Conservation (phyloP, 148 eudicot species). For the Fagopyrum homotropicum region DNA sequence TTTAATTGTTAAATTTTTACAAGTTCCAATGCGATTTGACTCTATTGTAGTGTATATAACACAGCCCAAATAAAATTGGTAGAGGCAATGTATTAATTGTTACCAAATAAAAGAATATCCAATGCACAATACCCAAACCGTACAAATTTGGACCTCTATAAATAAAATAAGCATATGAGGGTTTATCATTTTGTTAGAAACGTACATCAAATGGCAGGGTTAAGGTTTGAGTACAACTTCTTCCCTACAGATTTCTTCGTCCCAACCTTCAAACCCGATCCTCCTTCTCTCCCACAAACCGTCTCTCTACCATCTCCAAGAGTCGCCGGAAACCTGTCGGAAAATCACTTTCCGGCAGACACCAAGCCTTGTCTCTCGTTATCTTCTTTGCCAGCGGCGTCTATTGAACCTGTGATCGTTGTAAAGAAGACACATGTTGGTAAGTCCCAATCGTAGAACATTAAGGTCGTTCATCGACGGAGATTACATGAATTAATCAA, state of each 20-base stretch:
- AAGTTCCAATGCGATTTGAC: too few species aligned
- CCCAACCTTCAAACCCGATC: slow-evolving; percentile 25
- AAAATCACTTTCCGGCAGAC: background rate
- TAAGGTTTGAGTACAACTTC: slow-evolving; percentile 38
- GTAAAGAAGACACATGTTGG: background rate
- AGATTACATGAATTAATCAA: too few species aligned
- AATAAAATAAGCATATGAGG: background rate
- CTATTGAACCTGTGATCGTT: background rate
- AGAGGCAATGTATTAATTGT: too few species aligned
- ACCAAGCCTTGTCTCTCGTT: background rate
- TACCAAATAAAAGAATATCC: too few species aligned
- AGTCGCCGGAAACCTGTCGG: background rate
- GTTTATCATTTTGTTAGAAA: background rate
- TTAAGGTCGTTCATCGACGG: too few species aligned
- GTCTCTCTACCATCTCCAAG: slow-evolving; percentile 10
- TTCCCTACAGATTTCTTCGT: slow-evolving; percentile 56
- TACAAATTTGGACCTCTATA: background rate
- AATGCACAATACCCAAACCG: too few species aligned
- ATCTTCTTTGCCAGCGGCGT: background rate
- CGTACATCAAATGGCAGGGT: slow-evolving; percentile 34
- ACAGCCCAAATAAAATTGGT: too few species aligned
- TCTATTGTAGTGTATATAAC: too few species aligned
- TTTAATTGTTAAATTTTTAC: too few species aligned
- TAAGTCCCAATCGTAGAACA: background rate
- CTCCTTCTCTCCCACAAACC: background rate